Conservation (phyloP, 2,329 filamentous ascomycete genomes). For the Alternaria tenuissima region DNA sequence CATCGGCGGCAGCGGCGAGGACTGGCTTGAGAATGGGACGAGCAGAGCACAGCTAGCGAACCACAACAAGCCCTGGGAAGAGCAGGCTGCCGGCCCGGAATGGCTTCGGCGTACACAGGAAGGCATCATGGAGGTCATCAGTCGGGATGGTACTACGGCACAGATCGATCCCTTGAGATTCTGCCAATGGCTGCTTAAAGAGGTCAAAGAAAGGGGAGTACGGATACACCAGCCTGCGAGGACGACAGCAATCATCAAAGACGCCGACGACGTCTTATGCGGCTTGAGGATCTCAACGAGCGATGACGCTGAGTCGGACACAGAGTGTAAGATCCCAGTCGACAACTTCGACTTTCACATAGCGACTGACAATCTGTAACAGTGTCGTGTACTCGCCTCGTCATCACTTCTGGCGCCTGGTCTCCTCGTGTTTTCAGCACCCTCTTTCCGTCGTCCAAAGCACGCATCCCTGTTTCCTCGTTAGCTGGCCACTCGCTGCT, state of each 20-base stretch:
- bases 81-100: conserved; percentile 52
- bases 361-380: conserved; percentile 27
- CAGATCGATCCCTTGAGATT: conserved; percentile 75
- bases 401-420: conserved; percentile 77
- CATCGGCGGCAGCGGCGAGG: conserved; percentile 60
- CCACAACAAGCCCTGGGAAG: conserved; percentile 39
- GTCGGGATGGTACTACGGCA: conserved; percentile 66
- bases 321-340: conserved; percentile 15
- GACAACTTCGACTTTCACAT: background rate
- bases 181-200: conserved; percentile 69
- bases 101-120: conserved; percentile 68
- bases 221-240: conserved; percentile 70
- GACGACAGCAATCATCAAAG: conserved; percentile 62
- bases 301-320: conserved; percentile 7
- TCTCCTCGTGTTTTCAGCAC: conserved; percentile 69
- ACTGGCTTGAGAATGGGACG: conserved; percentile 72
- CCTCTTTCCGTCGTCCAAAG: conserved; percentile 67
- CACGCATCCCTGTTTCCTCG: conserved; percentile 65
- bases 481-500: conserved; percentile 78
- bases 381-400: conserved; percentile 70
- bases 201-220: conserved; percentile 68
- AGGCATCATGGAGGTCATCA: conserved; percentile 68
- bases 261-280: conserved; percentile 61
- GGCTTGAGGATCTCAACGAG: conserved; percentile 53
- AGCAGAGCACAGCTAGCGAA: conserved; percentile 66